Evolutionary conservation across 139 green algal genomes (phyloP).

Genomic region (Chloropicon primus): DNA sequence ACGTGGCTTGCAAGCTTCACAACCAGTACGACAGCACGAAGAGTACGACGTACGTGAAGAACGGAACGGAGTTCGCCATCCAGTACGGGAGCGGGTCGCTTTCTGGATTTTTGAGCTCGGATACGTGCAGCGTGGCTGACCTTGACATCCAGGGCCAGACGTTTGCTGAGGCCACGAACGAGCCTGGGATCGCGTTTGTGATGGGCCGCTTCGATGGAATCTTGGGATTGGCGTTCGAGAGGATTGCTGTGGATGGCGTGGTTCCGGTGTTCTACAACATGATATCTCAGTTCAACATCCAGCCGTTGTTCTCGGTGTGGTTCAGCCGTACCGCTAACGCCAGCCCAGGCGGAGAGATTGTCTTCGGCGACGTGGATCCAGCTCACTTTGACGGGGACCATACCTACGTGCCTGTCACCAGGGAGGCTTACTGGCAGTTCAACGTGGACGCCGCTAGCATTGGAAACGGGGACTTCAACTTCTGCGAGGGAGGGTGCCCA

Average conservation of each 20-base stretch:
- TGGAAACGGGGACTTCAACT: background rate
- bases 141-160: slow-evolving; percentile 48
- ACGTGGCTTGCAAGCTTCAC: slow-evolving; percentile 84
- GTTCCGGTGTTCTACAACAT: slow-evolving; percentile 78
- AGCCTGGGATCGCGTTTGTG: slow-evolving; percentile 90
- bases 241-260: slow-evolving; percentile 71
- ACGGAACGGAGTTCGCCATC: slow-evolving; percentile 81
- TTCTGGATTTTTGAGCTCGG: slow-evolving; percentile 72
- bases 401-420: slow-evolving; percentile 66
- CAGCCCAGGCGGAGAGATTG: slow-evolving; percentile 70
- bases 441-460: slow-evolving; percentile 58
- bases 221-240: slow-evolving; percentile 84
- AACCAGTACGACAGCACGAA: slow-evolving; percentile 61
- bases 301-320: slow-evolving; percentile 95
- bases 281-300: slow-evolving; percentile 21
- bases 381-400: slow-evolving; percentile 77
- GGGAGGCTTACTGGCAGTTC: slow-evolving; percentile 92
- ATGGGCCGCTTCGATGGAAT: slow-evolving; percentile 96
- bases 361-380: slow-evolving; percentile 81
- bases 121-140: slow-evolving; percentile 59
- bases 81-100: slow-evolving; percentile 90
- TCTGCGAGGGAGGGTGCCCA: slow-evolving; percentile 52
- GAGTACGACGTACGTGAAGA: slow-evolving; percentile 47
- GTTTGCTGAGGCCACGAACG: slow-evolving; percentile 67
- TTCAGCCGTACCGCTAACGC: slow-evolving; percentile 41